A percentile compares a stretch with the other conserved stretches of the same genome.
Conservation (phyloP, 768 basidiomycete species). For the Suillus clintonianus region DNA sequence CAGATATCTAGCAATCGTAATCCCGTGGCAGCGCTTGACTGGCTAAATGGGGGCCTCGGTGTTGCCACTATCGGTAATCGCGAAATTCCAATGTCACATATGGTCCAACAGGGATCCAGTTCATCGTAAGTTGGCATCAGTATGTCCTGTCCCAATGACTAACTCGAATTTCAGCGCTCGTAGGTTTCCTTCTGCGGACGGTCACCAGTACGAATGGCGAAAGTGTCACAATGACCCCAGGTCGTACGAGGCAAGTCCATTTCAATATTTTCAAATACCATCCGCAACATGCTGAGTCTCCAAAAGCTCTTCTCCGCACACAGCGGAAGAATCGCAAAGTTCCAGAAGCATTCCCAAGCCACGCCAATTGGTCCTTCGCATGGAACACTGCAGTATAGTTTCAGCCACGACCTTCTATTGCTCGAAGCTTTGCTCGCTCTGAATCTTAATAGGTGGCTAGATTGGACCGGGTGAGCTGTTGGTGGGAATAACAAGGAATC, state of each 20-base stretch:
- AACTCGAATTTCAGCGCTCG: conserved; percentile 49
- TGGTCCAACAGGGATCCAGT: conserved; percentile 55
- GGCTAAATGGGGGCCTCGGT: conserved; percentile 36
- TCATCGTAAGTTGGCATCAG: conserved; percentile 43
- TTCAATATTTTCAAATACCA: background rate
- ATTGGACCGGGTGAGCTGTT: conserved; percentile 38
- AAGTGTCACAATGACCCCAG: conserved; percentile 45
- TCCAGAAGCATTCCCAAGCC: conserved; percentile 51
- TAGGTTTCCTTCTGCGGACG: conserved; percentile 57
- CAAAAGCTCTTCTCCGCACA: conserved; percentile 40
- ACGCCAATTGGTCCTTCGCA: conserved; percentile 67
- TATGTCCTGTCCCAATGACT: conserved; percentile 10
- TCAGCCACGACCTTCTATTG: conserved; percentile 59
- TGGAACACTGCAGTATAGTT: conserved; percentile 64
- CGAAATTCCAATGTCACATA: conserved; percentile 60
- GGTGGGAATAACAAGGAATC: conserved; percentile 13
- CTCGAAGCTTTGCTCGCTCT: conserved; percentile 66
- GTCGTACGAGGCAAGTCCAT: conserved; percentile 61
- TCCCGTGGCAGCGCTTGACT: conserved; percentile 56
- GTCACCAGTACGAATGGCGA: conserved; percentile 68
- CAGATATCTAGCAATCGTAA: conserved; percentile 45
- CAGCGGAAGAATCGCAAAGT: conserved; percentile 55
- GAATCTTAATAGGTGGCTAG: conserved; percentile 76
- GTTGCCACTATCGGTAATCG: conserved; percentile 54
- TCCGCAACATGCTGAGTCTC: conserved; percentile 1